A percentile compares a stretch with the other conserved stretches of the same genome.
phyloP scores from a whole-genome alignment of 1,284 basidiomycete genomes.

The Inonotus hispidus region DNA sequence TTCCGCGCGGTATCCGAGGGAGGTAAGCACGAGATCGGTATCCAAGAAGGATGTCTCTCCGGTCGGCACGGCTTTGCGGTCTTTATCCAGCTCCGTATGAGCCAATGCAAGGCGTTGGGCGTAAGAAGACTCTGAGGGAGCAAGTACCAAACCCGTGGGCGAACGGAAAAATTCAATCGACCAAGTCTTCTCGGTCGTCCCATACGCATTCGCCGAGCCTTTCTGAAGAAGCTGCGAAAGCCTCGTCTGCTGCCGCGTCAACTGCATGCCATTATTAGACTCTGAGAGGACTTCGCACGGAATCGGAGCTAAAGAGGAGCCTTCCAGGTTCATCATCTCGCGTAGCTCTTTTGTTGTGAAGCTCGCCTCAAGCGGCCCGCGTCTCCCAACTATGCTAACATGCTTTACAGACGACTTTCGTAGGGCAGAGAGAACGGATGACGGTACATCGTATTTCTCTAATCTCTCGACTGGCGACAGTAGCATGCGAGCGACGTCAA shows the following conservation, averaged over 20 bases:
- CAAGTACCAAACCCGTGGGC: slow-evolving; percentile 48
- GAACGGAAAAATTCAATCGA: slow-evolving; percentile 78
- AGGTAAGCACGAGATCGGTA: slow-evolving; percentile 83
- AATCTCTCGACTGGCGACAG: slow-evolving; percentile 65
- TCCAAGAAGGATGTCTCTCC: slow-evolving; percentile 45
- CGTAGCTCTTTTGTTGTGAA: slow-evolving; percentile 95
- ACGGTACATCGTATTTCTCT: slow-evolving; percentile 76
- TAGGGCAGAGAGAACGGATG: slow-evolving; percentile 69
- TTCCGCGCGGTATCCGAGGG: slow-evolving; percentile 83
- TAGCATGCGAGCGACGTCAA: slow-evolving; percentile 91
- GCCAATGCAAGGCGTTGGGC: slow-evolving; percentile 44
- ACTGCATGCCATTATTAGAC: background rate
- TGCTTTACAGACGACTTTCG: slow-evolving; percentile 60
- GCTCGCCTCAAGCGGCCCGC: slow-evolving; percentile 86
- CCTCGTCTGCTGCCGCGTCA: slow-evolving; percentile 56
- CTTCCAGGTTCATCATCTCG: slow-evolving; percentile 80
- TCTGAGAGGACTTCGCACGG: slow-evolving; percentile 36
- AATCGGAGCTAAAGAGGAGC: slow-evolving; percentile 65
- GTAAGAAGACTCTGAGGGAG: slow-evolving; percentile 19
- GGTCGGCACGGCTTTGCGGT: slow-evolving; percentile 52
- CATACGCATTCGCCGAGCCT: slow-evolving; percentile 51
- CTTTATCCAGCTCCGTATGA: slow-evolving; percentile 54
- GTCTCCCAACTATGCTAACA: slow-evolving; percentile 80
- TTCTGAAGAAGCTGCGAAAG: slow-evolving; percentile 63
- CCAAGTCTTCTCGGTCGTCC: slow-evolving; percentile 60